Base-by-base conservation (phyloP, 2,329 filamentous ascomycete genomes). In the Pestalotiopsis sp. region DNA sequence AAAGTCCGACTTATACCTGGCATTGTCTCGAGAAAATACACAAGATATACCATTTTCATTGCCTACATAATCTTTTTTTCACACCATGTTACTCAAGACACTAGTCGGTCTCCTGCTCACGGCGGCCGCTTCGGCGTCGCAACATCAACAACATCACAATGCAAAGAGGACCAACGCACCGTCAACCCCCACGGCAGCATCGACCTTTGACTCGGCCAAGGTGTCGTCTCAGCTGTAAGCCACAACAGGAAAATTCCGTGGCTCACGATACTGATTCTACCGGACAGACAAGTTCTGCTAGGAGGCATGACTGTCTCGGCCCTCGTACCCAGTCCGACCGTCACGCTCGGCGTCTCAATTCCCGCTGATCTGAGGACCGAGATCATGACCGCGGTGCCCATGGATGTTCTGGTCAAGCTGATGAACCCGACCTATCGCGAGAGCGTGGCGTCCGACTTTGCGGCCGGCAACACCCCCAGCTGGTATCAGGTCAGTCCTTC, bases 371-470 rank as follows among this genome's bases (percentile, higher is more conserved):
- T 69, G 17, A 41, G 60, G 13, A 38, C 27, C 20, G 58, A 69
- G 65, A 60, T 69, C 11, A 67, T 64, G 25, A 69, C 45, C 11
- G 68, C 68, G 17, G 39, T 67, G 9, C 68, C 68, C 7, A 23
- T 59, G 7, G 27, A 39, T n/a, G 36, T 69, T 2, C 31, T 67
- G 11, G 60, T 69, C 13, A 36, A 59, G n/a, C 65, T 69, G 11
- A 57, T 69, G n/a, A 67, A 69, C 17, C 39, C 38, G 9, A 27
- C 56, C 12, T 67, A 69, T 23, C 64, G 68, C 3, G 41, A 36
- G 38, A 67, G 64, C 36, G 65, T 67, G n/a, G 64, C 68, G 11
- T 23, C 65, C 5, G 65, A 67, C 23, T 69, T 69, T 38, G 65
- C 64, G 2, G 64, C 65, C 2, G 68, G 68, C 11, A 57, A 20